Base-by-base conservation (phyloP, 768 basidiomycete genomes). In the Tricholoma flavovirens region DNA sequence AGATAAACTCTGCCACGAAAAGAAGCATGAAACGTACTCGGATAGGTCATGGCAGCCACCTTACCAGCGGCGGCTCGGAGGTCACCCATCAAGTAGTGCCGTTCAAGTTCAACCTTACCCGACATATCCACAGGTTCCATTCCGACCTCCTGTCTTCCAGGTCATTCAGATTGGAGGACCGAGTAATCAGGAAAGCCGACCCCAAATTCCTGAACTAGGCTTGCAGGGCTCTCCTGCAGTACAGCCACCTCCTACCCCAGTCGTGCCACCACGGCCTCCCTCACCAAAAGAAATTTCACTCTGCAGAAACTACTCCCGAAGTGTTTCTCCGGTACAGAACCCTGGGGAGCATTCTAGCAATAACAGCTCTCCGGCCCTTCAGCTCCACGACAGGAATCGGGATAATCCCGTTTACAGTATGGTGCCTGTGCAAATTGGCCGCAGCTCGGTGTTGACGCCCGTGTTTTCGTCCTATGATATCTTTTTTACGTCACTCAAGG, bases 401-500 rank as follows among this genome's bases (percentile, higher is more conserved):
- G 9, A 22, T 7, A 14, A 26, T 26, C 19, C 22, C 3, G 24
- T 26, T 46, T 26, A 24, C 24, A 15, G 5, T n/a, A n/a, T n/a
- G n/a, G 15, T n/a, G n/a, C 36, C 36, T n/a, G 30, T 32, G 8
- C 30, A 32, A 32, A 32, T n/a, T 14, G n/a, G 14, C 36, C 36
- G n/a, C 36, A 38, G 36, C n/a, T 1, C 30, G 9, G 9, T 32
- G 9, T 8, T 11, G 30, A 32, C 9, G 19, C 17, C 40, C 19
- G n/a, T 17, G 7, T 21, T 21, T 32, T 32, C 30, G 8, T 32
- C 30, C 8, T 32, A 21, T 15, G 15, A 0, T 11, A 5, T 29
- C 33, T 19, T 14, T 17, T 59, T 59, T n/a, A 45, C 61, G 35
- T 49, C 56, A 14, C 46, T 42, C n/a, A 67, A 67, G 49, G 42